Evolutionary conservation across 2,329 filamentous ascomycete species (phyloP), one percentile per base, ranked within the genome.

Genomic region (Fusarium sp.): DNA sequence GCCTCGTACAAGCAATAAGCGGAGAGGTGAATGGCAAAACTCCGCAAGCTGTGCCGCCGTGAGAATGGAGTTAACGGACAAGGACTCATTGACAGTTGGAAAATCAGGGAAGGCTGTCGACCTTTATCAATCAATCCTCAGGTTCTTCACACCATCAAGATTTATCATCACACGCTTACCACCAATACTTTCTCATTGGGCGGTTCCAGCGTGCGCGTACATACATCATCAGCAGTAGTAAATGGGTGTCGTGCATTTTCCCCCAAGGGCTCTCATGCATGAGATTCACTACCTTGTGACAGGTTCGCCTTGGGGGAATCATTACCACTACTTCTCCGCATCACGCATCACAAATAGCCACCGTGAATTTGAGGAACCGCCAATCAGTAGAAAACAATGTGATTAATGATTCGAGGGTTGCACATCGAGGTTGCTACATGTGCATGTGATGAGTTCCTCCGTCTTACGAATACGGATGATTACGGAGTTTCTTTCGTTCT

Each of bases 271-370:
- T 63, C 45, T 69, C 71, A 68, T 70, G 74, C 75, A 78, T 71
- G 71, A 60, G 24, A 54, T 70, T 68, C 48, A 58, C 57, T 66
- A 54, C 75, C 72, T 75, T 70, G 75, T 77, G 75, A 77, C 70
- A 70, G 74, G 63, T 66, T 56, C 60, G 62, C 59, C 59, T 66
- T 52, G 44, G 55, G 65, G 57, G 57, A 60, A 49, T 33, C 49
- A 73, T 63, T 47, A 73, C 65, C 66, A 54, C 56, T 55, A 38
- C 58, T 71, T 71, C 65, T 72, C 56, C 68, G 66, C 64, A 70
- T 66, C 64, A 72, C 74, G 45, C 55, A 62, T 56, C 71, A 56
- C 49, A 49, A 49, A 61, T 71, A 39, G 59, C 52, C 63, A 71
- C 71, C 71, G 71, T 74, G 67, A 74, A 74, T 49, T 61, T 39